Percentiles rank a stretch among this genome's conserved stretches.
Evolutionary conservation across 2,329 filamentous ascomycete species (phyloP).

Genomic region (Stemphylium vesicarium): DNA sequence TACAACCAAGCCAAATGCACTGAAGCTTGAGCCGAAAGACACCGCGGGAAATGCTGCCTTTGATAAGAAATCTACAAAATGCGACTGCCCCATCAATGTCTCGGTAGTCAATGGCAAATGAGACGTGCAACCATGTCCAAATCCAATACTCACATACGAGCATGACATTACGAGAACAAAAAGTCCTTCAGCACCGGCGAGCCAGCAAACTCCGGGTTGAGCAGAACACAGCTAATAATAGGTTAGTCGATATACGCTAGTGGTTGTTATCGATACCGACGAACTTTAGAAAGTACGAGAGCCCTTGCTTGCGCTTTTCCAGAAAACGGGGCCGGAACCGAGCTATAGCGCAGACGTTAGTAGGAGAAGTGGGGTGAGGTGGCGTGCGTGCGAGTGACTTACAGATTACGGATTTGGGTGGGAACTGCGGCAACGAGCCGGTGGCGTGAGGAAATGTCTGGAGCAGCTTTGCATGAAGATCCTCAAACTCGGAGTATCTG

Average conservation of each 20-base stretch:
- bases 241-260: constrained; percentile 38
- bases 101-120: too few relatives aligned
- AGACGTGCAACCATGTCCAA: too few relatives aligned
- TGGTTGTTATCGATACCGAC: constrained; percentile 45
- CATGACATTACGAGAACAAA: constrained; percentile 64
- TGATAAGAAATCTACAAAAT: too few relatives aligned
- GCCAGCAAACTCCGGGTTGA: constrained; percentile 92
- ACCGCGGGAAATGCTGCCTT: too few relatives aligned
- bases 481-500: constrained; percentile 92
- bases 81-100: too few relatives aligned
- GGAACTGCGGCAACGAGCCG: constrained; percentile 85
- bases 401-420: constrained; percentile 89
- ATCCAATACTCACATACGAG: not conserved
- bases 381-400: constrained; percentile 50
- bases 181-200: constrained; percentile 93
- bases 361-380: constrained; percentile 27
- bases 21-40: too few relatives aligned
- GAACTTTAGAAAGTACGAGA: constrained; percentile 94
- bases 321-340: constrained; percentile 83
- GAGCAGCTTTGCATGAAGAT: constrained; percentile 74
- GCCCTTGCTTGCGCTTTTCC: constrained; percentile 78
- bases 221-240: constrained; percentile 74
- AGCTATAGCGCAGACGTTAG: constrained; percentile 47
- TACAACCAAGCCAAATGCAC: too few relatives aligned
- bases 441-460: constrained; percentile 83